phyloP scores from a whole-genome alignment of 1,284 basidiomycete genomes.

The Cystobasidium slooffiae region DNA sequence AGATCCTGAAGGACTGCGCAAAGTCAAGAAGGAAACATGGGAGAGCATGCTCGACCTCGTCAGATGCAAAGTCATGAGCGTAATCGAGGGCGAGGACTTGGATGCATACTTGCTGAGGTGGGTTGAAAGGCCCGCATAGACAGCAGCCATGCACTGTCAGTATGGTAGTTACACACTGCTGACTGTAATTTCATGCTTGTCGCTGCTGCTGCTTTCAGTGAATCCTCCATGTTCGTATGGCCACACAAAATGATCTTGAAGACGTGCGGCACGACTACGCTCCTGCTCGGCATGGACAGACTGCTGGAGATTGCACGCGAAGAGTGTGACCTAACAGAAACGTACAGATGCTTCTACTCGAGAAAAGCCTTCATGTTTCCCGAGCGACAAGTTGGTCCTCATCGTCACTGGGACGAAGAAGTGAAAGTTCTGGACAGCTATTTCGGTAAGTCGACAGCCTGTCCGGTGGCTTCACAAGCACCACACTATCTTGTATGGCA shows the following conservation, averaged over 20 bases:
- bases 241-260: constrained; percentile 97
- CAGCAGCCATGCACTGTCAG: neutral
- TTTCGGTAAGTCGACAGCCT: constrained; percentile 64
- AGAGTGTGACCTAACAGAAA: constrained; percentile 72
- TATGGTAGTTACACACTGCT: neutral
- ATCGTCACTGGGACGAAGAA: constrained; percentile 92
- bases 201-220: constrained; percentile 63
- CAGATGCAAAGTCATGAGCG: constrained; percentile 93
- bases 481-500: neutral
- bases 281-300: constrained; percentile 88
- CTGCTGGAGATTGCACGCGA: constrained; percentile 87
- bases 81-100: constrained; percentile 80
- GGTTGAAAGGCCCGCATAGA: constrained; percentile 52
- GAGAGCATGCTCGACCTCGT: constrained; percentile 97
- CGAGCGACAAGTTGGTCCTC: constrained; percentile 90
- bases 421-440: constrained; percentile 87
- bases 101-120: constrained; percentile 97
- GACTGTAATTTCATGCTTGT: neutral
- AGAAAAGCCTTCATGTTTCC: constrained; percentile 99
- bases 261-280: constrained; percentile 98
- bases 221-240: constrained; percentile 95
- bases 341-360: constrained; percentile 92
- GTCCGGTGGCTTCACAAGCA: neutral
- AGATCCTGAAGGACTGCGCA: constrained; percentile 68
- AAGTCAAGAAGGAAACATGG: constrained; percentile 79